phyloP scores from a whole-genome alignment of 192 early-diverging fungal species.

The Coemansia sp. region DNA sequence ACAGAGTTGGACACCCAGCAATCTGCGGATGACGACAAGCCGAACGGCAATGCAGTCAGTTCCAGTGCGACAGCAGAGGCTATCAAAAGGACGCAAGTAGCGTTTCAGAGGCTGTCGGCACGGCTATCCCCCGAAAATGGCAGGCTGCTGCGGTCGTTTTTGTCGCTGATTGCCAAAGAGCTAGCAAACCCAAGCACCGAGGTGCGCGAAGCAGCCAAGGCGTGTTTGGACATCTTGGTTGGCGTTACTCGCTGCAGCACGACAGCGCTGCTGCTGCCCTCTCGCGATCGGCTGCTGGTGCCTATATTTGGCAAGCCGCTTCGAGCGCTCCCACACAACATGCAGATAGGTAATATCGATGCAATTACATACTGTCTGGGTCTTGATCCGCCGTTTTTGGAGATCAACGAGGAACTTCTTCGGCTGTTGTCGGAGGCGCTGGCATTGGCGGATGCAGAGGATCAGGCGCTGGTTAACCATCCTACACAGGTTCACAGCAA shows the following conservation, averaged over 20 bases:
- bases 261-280: conserved; percentile 80
- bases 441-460: conserved; percentile 94
- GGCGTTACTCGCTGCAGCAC: conserved; percentile 75
- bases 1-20: neutral
- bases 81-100: conserved; percentile 12
- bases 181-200: conserved; percentile 85
- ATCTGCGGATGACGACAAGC: neutral
- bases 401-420: conserved; percentile 90
- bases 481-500: conserved; percentile 77
- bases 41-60: neutral
- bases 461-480: conserved; percentile 88
- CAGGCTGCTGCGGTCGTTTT: conserved; percentile 42
- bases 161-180: conserved; percentile 77
- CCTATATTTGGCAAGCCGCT: conserved; percentile 98
- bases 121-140: conserved; percentile 39
- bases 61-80: neutral
- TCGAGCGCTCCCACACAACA: conserved; percentile 88
- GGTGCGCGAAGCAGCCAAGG: conserved; percentile 87
- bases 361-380: conserved; percentile 96
- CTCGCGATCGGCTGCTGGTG: conserved; percentile 77
- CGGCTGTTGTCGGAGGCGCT: conserved; percentile 88
- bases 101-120: conserved; percentile 31
- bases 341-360: conserved; percentile 99
- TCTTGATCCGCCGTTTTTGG: conserved; percentile 80
- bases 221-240: conserved; percentile 76